Conservation (phyloP, 768 basidiomycete species). For the Lactarius tabidus region DNA sequence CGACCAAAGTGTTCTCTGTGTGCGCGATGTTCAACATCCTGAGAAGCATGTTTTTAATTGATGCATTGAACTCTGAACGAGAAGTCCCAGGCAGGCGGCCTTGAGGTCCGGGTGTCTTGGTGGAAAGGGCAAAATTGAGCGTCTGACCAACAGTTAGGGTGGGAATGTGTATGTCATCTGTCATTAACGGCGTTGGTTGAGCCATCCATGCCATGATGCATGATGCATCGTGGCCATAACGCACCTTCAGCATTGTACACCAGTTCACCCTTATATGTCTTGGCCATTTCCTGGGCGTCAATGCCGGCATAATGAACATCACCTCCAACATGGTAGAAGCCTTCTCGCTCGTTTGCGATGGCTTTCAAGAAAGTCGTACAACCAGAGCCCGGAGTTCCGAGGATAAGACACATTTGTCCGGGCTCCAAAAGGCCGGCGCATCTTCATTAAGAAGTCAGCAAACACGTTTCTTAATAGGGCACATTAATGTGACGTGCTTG, state of each 20-base stretch:
- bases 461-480: not conserved
- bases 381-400: slow-evolving; percentile 52
- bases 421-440: slow-evolving; percentile 44
- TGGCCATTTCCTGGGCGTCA: slow-evolving; percentile 68
- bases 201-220: too few relatives aligned
- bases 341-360: slow-evolving; percentile 71
- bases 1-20: slow-evolving; percentile 75
- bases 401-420: slow-evolving; percentile 26
- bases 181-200: slow-evolving; percentile 21
- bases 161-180: slow-evolving; percentile 80
- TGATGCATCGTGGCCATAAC: not conserved
- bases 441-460: slow-evolving; percentile 65
- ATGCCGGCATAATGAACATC: slow-evolving; percentile 83
- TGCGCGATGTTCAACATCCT: slow-evolving; percentile 83
- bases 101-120: slow-evolving; percentile 72
- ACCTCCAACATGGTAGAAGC: slow-evolving; percentile 61
- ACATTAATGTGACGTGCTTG: slow-evolving; percentile 7
- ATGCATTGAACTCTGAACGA: slow-evolving; percentile 52
- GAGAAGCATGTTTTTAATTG: slow-evolving; percentile 61
- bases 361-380: slow-evolving; percentile 85
- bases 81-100: slow-evolving; percentile 66
- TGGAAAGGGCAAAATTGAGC: slow-evolving; percentile 65
- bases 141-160: slow-evolving; percentile 81
- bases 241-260: slow-evolving; percentile 75
- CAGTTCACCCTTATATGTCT: slow-evolving; percentile 76